phyloP scores from a whole-genome alignment of 148 eudicot genomes.

The Selenicereus undatus region DNA sequence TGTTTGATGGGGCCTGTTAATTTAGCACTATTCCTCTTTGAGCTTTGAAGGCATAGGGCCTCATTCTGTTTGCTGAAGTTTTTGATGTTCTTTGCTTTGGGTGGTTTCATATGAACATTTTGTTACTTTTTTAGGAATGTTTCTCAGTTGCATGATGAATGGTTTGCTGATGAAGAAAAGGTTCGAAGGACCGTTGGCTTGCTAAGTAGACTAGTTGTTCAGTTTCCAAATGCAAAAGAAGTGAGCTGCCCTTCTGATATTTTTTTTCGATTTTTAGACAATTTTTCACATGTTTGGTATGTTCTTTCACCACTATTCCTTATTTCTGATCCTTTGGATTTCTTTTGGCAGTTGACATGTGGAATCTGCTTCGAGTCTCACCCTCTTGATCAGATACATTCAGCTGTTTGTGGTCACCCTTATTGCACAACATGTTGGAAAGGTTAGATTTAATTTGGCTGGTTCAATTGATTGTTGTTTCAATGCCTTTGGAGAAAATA shows the following conservation, averaged over 20 bases:
- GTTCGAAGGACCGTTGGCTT: conserved; percentile 52
- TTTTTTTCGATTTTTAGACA: background rate
- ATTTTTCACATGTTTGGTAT: background rate
- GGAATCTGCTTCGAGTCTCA: conserved; percentile 64
- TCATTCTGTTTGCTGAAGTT: background rate
- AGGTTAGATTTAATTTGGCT: conserved; percentile 15
- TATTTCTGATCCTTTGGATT: background rate
- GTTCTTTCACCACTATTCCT: background rate
- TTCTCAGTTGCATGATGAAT: conserved; percentile 45
- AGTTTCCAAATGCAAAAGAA: conserved; percentile 2
- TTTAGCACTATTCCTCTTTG: background rate
- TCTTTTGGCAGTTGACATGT: conserved; percentile 28
- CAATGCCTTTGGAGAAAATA: background rate
- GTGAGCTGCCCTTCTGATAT: background rate
- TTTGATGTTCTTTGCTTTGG: background rate
- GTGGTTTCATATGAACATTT: background rate
- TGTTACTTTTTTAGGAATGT: conserved; percentile 27
- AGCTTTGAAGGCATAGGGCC: background rate
- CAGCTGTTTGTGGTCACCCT: conserved; percentile 60
- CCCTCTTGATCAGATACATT: conserved; percentile 36
- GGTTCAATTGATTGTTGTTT: background rate
- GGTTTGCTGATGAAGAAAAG: conserved; percentile 61
- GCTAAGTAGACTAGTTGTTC: conserved; percentile 2
- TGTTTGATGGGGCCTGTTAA: background rate
- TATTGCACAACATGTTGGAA: conserved; percentile 61